Evolutionary conservation across 139 green algal genomes (phyloP).

Genomic region (Prasinococcaceae sp.): DNA sequence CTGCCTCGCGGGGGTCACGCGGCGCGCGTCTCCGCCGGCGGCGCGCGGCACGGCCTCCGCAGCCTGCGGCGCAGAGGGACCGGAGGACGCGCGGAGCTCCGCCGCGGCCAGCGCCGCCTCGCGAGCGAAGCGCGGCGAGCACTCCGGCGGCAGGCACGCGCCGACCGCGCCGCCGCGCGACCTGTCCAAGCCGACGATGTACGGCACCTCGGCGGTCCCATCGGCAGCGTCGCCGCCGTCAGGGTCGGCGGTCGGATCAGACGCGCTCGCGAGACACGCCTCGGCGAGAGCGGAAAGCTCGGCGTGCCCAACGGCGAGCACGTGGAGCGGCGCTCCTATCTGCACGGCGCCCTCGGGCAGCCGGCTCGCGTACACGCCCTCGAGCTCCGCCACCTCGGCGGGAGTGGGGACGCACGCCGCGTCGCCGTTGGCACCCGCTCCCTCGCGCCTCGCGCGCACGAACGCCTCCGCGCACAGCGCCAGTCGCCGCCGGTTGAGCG

Average conservation of each 20-base stretch:
- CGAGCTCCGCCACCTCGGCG: not conserved
- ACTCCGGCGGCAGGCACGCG: not conserved
- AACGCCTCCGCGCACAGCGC: not conserved
- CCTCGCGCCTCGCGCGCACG: no score
- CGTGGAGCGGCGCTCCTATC: not conserved
- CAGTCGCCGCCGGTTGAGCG: constrained; percentile 3
- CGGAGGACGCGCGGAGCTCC: no score
- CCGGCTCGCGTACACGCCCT: constrained; percentile 1
- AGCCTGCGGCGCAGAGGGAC: no score
- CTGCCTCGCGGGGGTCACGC: no score
- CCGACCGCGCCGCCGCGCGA: no score
- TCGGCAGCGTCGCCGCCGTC: not conserved
- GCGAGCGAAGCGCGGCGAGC: not conserved
- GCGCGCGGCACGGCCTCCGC: no score
- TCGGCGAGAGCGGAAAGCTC: not conserved
- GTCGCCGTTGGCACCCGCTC: no score
- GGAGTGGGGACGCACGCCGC: not conserved
- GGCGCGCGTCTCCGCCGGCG: no score
- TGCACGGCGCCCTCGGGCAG: not conserved
- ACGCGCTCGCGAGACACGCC: not conserved
- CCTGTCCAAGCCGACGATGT: constrained; percentile 1
- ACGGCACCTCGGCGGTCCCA: not conserved
- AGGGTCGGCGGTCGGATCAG: not conserved
- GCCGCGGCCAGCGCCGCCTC: not conserved
- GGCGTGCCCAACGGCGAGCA: not conserved